Evolutionary conservation across 495 filamentous ascomycete genomes (phyloP).

Genomic region (Parathielavia hyrcaniae): DNA sequence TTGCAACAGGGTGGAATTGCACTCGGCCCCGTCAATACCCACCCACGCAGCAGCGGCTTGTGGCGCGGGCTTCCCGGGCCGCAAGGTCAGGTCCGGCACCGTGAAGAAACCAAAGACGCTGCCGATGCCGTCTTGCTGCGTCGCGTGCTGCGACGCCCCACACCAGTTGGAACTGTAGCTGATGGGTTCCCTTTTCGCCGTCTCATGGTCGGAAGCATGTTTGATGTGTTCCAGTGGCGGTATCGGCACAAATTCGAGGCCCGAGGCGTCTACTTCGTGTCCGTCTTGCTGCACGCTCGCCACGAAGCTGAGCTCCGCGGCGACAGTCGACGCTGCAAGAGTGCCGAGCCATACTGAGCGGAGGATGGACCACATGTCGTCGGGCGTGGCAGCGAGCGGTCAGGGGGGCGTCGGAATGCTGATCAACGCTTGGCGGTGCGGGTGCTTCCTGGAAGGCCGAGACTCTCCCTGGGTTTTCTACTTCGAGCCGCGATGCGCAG

Average conservation of each 20-base stretch:
- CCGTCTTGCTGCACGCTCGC: slow-evolving; percentile 21
- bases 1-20: slow-evolving; percentile 25
- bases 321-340: slow-evolving; percentile 14
- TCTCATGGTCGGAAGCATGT: slow-evolving; percentile 4
- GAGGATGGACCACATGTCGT: slow-evolving; percentile 21
- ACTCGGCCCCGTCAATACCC: slow-evolving; percentile 32
- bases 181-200: slow-evolving; percentile 15
- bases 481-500: background rate
- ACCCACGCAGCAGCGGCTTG: slow-evolving; percentile 31
- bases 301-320: slow-evolving; percentile 21
- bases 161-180: slow-evolving; percentile 33
- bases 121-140: slow-evolving; percentile 15
- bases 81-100: slow-evolving; percentile 24
- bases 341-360: slow-evolving; percentile 13
- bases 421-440: slow-evolving; percentile 3
- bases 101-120: slow-evolving; percentile 27
- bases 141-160: slow-evolving; percentile 27
- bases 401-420: background rate
- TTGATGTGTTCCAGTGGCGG: slow-evolving; percentile 20
- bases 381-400: background rate
- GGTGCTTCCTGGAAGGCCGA: background rate
- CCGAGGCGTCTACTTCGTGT: slow-evolving; percentile 10
- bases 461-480: background rate
- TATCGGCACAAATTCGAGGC: slow-evolving; percentile 18
- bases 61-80: slow-evolving; percentile 17